Conservation (phyloP, 148 eudicot genomes). For the Agrostemma githago region DNA sequence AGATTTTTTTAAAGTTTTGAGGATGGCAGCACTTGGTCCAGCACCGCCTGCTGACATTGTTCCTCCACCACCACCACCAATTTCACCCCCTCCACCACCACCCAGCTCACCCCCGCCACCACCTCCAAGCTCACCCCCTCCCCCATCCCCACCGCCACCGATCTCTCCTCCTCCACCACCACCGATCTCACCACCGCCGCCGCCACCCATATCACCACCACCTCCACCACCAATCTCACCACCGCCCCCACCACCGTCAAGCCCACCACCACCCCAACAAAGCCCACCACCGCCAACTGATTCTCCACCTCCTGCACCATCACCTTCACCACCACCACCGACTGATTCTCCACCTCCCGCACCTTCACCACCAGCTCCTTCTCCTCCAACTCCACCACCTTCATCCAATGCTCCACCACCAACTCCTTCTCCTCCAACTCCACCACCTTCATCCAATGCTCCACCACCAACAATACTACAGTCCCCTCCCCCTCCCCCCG, state of each 20-base stretch:
- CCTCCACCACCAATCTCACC: slow-evolving; percentile 5
- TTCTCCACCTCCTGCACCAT: slow-evolving; percentile 19
- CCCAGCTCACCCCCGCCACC: slow-evolving; percentile 3
- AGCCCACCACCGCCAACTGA: slow-evolving; percentile 14
- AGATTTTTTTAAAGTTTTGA: background rate
- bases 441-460: slow-evolving; percentile 7
- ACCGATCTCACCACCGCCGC: background rate
- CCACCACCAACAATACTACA: background rate
- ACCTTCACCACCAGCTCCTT: slow-evolving; percentile 11
- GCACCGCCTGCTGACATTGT: background rate
- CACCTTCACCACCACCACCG: slow-evolving; percentile 21
- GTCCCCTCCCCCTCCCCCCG: slow-evolving; percentile 1
- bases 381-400: slow-evolving; percentile 12
- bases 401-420: background rate
- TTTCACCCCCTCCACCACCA: slow-evolving; percentile 4
- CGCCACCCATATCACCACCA: background rate
- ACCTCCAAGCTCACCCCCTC: background rate
- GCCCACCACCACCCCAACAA: slow-evolving; percentile 21
- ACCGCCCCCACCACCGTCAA: slow-evolving; percentile 18
- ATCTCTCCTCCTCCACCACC: background rate
- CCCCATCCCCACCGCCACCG: background rate
- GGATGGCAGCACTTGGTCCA: slow-evolving; percentile 8
- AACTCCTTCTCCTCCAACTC: slow-evolving; percentile 7
- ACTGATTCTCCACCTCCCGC: background rate
- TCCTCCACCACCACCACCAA: slow-evolving; percentile 9